Percentiles rank a stretch among this genome's conserved stretches.
These are phyloP conservation scores for Atractiella rhizophila DNA, from an alignment of 768 basidiomycete genomes.

Conservation along the genomic window DNA sequence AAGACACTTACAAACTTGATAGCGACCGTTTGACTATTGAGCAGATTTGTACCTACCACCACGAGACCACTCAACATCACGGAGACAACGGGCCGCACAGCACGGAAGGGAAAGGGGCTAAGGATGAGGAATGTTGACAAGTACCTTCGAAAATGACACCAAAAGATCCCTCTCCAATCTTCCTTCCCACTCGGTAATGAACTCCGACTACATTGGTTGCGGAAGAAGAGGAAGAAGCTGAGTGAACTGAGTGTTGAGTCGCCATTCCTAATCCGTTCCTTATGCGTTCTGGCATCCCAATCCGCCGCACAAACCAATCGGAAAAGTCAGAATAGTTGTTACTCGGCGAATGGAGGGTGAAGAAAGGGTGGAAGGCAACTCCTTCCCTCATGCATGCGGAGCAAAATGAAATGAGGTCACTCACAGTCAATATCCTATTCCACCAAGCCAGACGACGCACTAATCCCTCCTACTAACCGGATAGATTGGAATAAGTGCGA, in stretches of 20 bases:
- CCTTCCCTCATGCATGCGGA: too few species aligned
- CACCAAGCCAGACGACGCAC: too few species aligned
- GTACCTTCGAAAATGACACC: slow-evolving; percentile 93
- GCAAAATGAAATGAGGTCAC: too few species aligned
- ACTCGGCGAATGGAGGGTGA: slow-evolving; percentile 8
- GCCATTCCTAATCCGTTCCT: not conserved
- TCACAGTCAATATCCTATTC: too few species aligned
- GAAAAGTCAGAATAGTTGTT: slow-evolving; percentile 14
- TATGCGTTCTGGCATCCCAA: not conserved
- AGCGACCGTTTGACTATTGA: slow-evolving; percentile 95
- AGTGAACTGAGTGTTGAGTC: not conserved
- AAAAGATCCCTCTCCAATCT: slow-evolving; percentile 97
- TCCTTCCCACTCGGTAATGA: slow-evolving; percentile 95
- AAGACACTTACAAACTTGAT: slow-evolving; percentile 99
- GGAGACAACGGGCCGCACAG: not conserved
- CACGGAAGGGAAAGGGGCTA: not conserved
- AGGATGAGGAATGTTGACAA: too few species aligned
- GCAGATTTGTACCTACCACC: slow-evolving; percentile 81
- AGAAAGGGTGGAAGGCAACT: too few species aligned
- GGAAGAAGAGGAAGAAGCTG: not conserved
- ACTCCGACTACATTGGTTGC: slow-evolving; percentile 26
- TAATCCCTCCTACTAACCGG: too few species aligned
- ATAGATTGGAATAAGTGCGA: too few species aligned
- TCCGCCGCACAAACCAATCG: too few species aligned
- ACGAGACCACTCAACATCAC: too few species aligned